A percentile compares a stretch with the other conserved stretches of the same genome.
Conservation (phyloP, 352 stramenopile genomes). For the Phytophthora palmivora region DNA sequence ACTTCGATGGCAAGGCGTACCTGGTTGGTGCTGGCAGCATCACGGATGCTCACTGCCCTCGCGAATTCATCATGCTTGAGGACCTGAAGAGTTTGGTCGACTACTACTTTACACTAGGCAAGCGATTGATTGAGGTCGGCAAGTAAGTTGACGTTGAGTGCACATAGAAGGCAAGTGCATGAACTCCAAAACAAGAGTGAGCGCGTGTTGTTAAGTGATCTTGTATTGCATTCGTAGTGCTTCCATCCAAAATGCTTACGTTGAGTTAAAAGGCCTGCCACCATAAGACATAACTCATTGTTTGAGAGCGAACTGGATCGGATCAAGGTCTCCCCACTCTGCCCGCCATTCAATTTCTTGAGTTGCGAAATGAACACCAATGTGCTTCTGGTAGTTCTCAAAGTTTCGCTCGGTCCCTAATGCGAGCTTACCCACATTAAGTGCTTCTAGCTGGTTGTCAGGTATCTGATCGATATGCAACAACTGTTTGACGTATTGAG, state of each 20-base stretch:
- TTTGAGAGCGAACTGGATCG: constrained; percentile 68
- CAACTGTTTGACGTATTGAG: constrained; percentile 40
- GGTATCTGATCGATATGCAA: constrained; percentile 11
- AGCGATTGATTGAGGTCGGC: constrained; percentile 62
- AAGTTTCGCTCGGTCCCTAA: constrained; percentile 50
- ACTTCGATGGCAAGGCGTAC: constrained; percentile 82
- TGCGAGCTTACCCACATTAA: constrained; percentile 13
- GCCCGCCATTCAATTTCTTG: constrained; percentile 56
- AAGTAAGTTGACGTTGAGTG: constrained; percentile 31
- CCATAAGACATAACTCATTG: no score
- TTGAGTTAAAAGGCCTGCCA: constrained; percentile 13
- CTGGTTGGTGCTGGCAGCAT: constrained; percentile 79
- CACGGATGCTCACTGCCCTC: constrained; percentile 75
- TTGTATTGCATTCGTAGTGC: background rate
- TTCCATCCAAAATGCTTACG: background rate
- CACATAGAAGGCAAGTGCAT: background rate
- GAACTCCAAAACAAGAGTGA: background rate
- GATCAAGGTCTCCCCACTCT: constrained; percentile 66
- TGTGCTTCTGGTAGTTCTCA: constrained; percentile 52
- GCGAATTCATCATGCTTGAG: constrained; percentile 77
- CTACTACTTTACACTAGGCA: constrained; percentile 78
- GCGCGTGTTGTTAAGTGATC: no score
- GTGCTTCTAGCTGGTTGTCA: constrained; percentile 2
- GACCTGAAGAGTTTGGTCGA: constrained; percentile 67
- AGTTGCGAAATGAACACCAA: constrained; percentile 58